Percentiles rank a stretch among this genome's conserved stretches.
phyloP scores from a whole-genome alignment of 805 yeast genomes.

The Hagleromyces aurorensis region DNA sequence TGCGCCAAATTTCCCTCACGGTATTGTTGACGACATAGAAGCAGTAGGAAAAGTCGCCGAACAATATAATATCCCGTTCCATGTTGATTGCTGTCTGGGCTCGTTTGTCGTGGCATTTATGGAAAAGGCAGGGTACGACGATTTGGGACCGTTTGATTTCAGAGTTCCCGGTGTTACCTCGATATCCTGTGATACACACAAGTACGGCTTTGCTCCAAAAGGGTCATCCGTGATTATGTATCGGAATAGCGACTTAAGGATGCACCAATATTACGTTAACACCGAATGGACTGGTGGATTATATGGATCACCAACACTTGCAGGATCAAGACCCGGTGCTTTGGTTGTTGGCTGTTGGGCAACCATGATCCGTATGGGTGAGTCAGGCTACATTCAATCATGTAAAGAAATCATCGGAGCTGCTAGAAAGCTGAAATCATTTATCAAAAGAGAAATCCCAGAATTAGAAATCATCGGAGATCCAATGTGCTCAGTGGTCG shows the following conservation, averaged over 20 bases:
- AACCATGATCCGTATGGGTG: constrained; percentile 74
- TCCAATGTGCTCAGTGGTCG: constrained; percentile 73
- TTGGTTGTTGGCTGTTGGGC: constrained; percentile 99
- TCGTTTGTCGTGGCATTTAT: constrained; percentile 82
- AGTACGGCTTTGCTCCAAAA: constrained; percentile 97
- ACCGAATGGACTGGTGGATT: constrained; percentile 92
- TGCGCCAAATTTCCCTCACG: constrained; percentile 97
- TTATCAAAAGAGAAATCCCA: constrained; percentile 41
- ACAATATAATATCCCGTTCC: constrained; percentile 69
- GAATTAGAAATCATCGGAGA: constrained; percentile 72
- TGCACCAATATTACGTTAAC: constrained; percentile 74
- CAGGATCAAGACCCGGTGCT: constrained; percentile 97
- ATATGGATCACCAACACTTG: constrained; percentile 93
- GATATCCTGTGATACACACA: constrained; percentile 98
- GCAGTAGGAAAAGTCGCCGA: constrained; percentile 55
- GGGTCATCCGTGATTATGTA: constrained; percentile 93
- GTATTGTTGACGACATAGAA: constrained; percentile 84
- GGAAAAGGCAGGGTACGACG: constrained; percentile 48
- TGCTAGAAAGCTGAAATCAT: constrained; percentile 47
- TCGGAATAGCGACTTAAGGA: constrained; percentile 56
- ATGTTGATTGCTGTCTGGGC: constrained; percentile 94
- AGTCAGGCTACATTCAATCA: constrained; percentile 65
- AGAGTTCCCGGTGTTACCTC: constrained; percentile 90
- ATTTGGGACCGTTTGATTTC: constrained; percentile 61
- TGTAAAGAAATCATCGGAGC: constrained; percentile 62